Base-by-base conservation (phyloP, 768 basidiomycete species). In the Gymnopilus dilepis region DNA sequence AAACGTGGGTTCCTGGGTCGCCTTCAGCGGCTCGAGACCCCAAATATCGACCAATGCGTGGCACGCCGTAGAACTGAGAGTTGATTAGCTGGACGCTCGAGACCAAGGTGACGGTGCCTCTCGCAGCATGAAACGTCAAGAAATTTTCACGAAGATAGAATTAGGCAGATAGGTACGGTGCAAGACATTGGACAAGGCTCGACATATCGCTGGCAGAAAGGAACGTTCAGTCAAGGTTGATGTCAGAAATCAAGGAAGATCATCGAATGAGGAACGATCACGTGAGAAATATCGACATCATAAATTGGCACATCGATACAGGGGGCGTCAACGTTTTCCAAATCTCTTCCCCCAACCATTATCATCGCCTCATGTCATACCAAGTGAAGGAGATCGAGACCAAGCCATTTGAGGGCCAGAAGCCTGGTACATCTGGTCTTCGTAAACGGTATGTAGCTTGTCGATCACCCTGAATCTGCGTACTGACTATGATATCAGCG, bases 341-440 rank as follows among this genome's bases (percentile, higher is more conserved):
- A 58, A n/a, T 43, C 60, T 56, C 51, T 59, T 31, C 51, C 30
- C 54, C 54, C 52, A 58, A 43, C 56, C 60, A 61, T 38, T 56
- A 58, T 30, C 42, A 24, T 34, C 37, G 33, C 45, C 38, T 30
- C 62, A 86, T 84, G 83, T 73, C 81, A 48, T 79, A 76, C 69
- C 60, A 70, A 66, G 75, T 90, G 72, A 84, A 90, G 76, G 87
- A 90, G 67, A 82, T 97, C 54, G 57, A 80, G 28, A 97, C 95
- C 3, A 95, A 89, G 73, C 90, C 94, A 21, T 96, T 86, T 73
- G 92, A 95, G 3, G 95, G 93, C 67, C 94, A 96, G 79, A 98
- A 97, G 76, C 97, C 97, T 22, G 97, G 97, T 62, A 99, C 97
- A 11, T 99, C 97, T 65, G 97, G 97, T 66, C 87, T 99, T 48